Evolutionary conservation across 108 stramenopile species (phyloP), one percentile per base, ranked within the genome.

Genomic region (Fistulifera pelliculosa): DNA sequence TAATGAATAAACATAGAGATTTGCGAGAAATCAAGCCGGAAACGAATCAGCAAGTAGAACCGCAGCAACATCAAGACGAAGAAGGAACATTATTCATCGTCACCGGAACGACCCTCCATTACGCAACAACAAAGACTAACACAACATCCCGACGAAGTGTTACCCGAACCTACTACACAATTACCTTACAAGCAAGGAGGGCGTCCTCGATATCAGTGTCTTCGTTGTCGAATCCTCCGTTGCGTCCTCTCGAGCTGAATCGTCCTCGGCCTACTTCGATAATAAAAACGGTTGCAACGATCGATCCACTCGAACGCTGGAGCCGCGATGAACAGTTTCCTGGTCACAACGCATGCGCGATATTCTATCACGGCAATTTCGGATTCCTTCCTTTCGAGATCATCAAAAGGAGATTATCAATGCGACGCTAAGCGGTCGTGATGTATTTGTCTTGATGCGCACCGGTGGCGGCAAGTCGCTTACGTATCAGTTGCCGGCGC

Each of bases 391-490:
- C 31, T 97, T 96, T 70, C 85, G 96, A 35, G 73, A 70, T 19
- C 73, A 90, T 61, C 96, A 97, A 71, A 52, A 79, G 21, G 76
- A 76, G 43, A 87, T 96, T 40, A 93, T 96, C 18, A 73, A 93
- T 58, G 73, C 70, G 42, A 95, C 95, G 3, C 62, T 94, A 13
- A 57, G 65, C 41, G 73, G 64, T 14, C 51, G 80, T 21, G 93
- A 98, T 67, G 87, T 70, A 17, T 95, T 98, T 61, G 87, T 90
- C 24, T 65, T 98, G 40, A 96, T 98, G 95, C 71, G 88, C 17
- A 98, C 96, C 12, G 88, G 88, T 8, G 90, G 90, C 7, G 97
- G 97, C 6, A 98, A 96, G 74, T 69, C 65, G 11, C 64, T 98
- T 15, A 88, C 90, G 15, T 96, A 94, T 70, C 91, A 94, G 67